These are phyloP conservation scores for Suillus subluteus DNA, from an alignment of 768 basidiomycete species.

Conservation along the genomic window DNA sequence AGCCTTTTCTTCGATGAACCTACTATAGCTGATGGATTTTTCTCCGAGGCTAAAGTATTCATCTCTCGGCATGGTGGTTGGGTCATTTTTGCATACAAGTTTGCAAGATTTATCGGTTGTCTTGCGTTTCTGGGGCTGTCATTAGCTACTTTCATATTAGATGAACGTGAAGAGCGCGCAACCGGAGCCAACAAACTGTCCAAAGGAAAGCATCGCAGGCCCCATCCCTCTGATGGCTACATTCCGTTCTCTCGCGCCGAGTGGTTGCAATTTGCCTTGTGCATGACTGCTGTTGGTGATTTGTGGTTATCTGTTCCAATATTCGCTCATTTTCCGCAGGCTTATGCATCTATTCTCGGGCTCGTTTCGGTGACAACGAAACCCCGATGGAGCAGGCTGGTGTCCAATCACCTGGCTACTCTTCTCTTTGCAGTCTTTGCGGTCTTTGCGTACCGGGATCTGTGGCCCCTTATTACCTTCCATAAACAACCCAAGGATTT, in stretches of 20 bases:
- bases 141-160: constrained; percentile 10
- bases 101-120: constrained; percentile 25
- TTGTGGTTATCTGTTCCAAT: background rate
- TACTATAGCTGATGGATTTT: constrained; percentile 14
- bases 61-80: constrained; percentile 25
- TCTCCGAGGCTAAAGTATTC: constrained; percentile 35
- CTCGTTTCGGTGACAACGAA: constrained; percentile 39
- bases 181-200: background rate
- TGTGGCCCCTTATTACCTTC: constrained; percentile 63
- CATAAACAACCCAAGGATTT: constrained; percentile 52
- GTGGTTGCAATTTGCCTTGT: constrained; percentile 17
- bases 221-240: background rate
- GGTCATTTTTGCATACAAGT: constrained; percentile 26
- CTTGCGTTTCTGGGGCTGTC: constrained; percentile 27
- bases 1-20: background rate
- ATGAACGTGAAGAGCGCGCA: constrained; percentile 9
- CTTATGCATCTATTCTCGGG: constrained; percentile 45
- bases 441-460: constrained; percentile 59
- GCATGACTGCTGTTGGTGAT: constrained; percentile 18
- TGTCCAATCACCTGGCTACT: constrained; percentile 45
- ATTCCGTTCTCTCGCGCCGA: constrained; percentile 6
- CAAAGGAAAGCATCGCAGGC: background rate
- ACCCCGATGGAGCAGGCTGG: constrained; percentile 33
- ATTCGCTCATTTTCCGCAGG: constrained; percentile 27
- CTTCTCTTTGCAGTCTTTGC: constrained; percentile 50